Percentiles rank a stretch among this genome's conserved stretches.
phyloP scores from a whole-genome alignment of 179 eudicot species.

The Silene vulgaris region DNA sequence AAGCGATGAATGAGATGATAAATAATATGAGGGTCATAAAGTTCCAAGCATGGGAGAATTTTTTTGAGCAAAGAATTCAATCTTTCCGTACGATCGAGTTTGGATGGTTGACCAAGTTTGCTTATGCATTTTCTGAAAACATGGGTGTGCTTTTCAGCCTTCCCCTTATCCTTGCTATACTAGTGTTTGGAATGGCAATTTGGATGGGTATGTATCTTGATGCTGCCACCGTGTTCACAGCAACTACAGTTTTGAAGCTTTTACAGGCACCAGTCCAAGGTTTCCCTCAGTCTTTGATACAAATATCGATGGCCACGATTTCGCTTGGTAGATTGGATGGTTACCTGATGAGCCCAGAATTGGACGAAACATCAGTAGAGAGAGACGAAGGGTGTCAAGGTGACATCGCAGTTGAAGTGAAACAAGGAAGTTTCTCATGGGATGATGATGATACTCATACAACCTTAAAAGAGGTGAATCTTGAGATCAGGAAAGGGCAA shows the following conservation, averaged over 20 bases:
- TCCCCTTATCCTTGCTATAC: constrained; percentile 48
- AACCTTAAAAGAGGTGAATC: constrained; percentile 48
- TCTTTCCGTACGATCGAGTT: constrained; percentile 55
- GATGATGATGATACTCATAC: constrained; percentile 60
- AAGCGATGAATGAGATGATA: constrained; percentile 92
- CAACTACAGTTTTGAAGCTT: constrained; percentile 63
- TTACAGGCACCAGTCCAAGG: constrained; percentile 81
- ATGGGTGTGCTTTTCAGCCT: constrained; percentile 67
- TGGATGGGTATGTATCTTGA: constrained; percentile 55
- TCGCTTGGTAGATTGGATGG: constrained; percentile 68
- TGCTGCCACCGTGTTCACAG: constrained; percentile 74
- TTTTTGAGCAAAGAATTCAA: constrained; percentile 58
- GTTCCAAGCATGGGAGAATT: constrained; percentile 95
- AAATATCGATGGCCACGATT: constrained; percentile 85
- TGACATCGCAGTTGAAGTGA: constrained; percentile 57
- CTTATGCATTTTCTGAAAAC: constrained; percentile 55
- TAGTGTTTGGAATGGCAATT: constrained; percentile 67
- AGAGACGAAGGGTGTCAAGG: constrained; percentile 50
- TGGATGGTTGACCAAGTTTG: constrained; percentile 66
- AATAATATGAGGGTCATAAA: constrained; percentile 90
- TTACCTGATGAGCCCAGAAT: constrained; percentile 68
- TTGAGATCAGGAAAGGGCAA: constrained; percentile 64
- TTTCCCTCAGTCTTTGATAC: constrained; percentile 91
- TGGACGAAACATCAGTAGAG: constrained; percentile 59
- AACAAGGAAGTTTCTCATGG: constrained; percentile 73